A percentile compares a stretch with the other conserved stretches of the same genome.
phyloP scores from a whole-genome alignment of 2,329 filamentous ascomycete genomes.

The Ceratocystis lukuohia region DNA sequence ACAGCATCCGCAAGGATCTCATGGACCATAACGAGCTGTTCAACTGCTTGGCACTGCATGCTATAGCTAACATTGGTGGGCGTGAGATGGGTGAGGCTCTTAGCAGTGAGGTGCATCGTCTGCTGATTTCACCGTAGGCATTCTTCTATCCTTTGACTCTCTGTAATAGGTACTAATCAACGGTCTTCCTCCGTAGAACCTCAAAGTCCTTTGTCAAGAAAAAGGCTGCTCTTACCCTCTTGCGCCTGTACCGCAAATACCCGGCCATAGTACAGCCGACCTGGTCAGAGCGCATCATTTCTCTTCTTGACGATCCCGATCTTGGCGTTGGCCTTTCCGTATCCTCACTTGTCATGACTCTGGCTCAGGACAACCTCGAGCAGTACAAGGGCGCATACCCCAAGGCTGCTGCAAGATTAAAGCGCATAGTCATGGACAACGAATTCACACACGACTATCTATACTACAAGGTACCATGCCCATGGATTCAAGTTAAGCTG shows the following conservation, averaged over 20 bases:
- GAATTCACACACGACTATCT: constrained; percentile 86
- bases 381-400: constrained; percentile 89
- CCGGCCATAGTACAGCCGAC: constrained; percentile 88
- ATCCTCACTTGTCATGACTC: constrained; percentile 84
- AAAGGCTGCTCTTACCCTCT: constrained; percentile 86
- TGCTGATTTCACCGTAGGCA: constrained; percentile 84
- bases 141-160: neutral
- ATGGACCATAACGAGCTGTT: constrained; percentile 92
- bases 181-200: constrained; percentile 27
- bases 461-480: constrained; percentile 99
- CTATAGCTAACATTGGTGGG: constrained; percentile 93
- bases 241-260: constrained; percentile 88
- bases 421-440: constrained; percentile 78
- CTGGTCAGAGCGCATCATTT: constrained; percentile 96
- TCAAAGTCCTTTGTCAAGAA: constrained; percentile 99
- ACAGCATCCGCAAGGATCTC: constrained; percentile 94
- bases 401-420: constrained; percentile 80
- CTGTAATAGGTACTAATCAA: neutral
- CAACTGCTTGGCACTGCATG: constrained; percentile 91
- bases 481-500: constrained; percentile 95
- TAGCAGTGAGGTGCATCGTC: constrained; percentile 77
- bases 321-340: constrained; percentile 91
- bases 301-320: constrained; percentile 94
- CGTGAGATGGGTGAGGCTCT: constrained; percentile 95
- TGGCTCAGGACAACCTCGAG: constrained; percentile 88